Evolutionary conservation across 352 stramenopile species (phyloP).

Genomic region (Phytophthora nicotianae): DNA sequence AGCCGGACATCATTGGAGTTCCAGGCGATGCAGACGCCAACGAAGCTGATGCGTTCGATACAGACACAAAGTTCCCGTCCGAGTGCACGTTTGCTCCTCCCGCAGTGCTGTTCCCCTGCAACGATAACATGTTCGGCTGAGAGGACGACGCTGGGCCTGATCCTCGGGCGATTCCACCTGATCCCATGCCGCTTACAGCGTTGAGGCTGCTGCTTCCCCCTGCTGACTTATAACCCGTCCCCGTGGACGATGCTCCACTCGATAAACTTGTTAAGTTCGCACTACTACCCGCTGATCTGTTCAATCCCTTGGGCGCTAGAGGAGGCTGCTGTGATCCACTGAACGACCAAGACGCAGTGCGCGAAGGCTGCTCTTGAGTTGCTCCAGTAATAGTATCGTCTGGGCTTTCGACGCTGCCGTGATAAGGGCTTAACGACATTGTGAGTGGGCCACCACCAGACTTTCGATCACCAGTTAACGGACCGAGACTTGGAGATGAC

Average conservation of each 20-base stretch:
- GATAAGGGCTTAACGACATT: constrained; percentile 34
- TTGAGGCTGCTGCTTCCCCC: constrained; percentile 38
- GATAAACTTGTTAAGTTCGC: constrained; percentile 33
- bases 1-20: constrained; percentile 45
- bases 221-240: constrained; percentile 21
- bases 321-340: constrained; percentile 41
- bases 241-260: constrained; percentile 7
- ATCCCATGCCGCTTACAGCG: constrained; percentile 12
- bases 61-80: constrained; percentile 41
- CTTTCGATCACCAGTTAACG: constrained; percentile 30
- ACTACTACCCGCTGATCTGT: constrained; percentile 27
- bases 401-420: constrained; percentile 23
- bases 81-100: constrained; percentile 5
- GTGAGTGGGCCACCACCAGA: constrained; percentile 17
- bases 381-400: constrained; percentile 18
- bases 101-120: constrained; percentile 23
- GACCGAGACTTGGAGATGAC: constrained; percentile 24
- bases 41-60: constrained; percentile 43
- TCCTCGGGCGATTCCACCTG: constrained; percentile 27
- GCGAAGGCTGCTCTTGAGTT: constrained; percentile 25
- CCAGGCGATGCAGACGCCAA: constrained; percentile 41
- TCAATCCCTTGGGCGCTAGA: constrained; percentile 37
- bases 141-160: constrained; percentile 23
- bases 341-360: constrained; percentile 37
- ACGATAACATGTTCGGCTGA: constrained; percentile 26